Base-by-base conservation (phyloP, 768 basidiomycete species). In the Xerocomellus amylosporus region DNA sequence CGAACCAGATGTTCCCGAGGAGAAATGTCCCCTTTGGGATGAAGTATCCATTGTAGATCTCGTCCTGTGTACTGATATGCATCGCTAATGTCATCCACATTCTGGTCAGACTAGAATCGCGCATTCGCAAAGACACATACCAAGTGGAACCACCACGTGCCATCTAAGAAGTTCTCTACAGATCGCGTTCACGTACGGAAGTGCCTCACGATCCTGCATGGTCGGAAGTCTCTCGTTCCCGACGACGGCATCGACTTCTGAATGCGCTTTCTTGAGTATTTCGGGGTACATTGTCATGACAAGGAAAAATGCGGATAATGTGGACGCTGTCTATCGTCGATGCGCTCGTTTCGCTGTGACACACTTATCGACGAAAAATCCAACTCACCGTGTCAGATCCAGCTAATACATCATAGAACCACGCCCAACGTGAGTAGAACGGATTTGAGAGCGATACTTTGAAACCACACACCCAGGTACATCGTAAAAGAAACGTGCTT, bases 1-100 rank as follows among this genome's bases (percentile, higher is more conserved):
- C 58, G 3, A 8, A 62, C 64, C 58, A 59, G 26, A 43, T 19
- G 8, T 58, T 65, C 10, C 20, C 20, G 7, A 58, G 3, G 2
- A 57, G 30, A 13, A 37, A 8, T 0, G 54, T 38, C 22, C 64
- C 68, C 15, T 63, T 60, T 1, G 62, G 58, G 3, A 70, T 69
- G 0, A 58, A 10, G 28, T 60, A 60, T 4, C 64, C 68, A 4
- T 65, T 38, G 22, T 61, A 58, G 41, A 51, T 30, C 2, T 51
- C n/a, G 9, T 70, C 66, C 24, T 65, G 44, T 17, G 43, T 50
- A 12, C 37, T 44, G 41, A 47, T 44, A 33, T 61, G 61, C 15
- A 42, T 19, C 2, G 3, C 54, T 60, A 10, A 26, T 5, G 4
- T 20, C 17, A 10, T 30, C 2, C 28, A 30, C 7, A 7, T 30